Conservation (phyloP, 2,329 filamentous ascomycete species). For the Trichoderma citrinoviride region DNA sequence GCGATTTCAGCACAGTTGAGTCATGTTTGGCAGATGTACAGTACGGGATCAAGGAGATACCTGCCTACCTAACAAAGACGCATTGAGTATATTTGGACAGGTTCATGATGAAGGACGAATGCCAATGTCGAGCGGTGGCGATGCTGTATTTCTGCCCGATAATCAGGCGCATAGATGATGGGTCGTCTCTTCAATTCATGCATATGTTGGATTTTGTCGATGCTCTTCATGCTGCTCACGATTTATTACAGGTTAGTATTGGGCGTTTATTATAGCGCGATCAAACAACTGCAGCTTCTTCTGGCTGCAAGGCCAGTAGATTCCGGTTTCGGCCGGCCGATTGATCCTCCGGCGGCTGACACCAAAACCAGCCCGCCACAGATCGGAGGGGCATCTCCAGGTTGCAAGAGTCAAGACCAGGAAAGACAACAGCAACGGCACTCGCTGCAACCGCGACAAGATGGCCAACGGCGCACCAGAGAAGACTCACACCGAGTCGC, state of each 20-base stretch:
- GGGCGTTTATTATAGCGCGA: background rate
- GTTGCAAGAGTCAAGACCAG: no score
- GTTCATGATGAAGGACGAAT: background rate
- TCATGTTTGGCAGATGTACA: slow-evolving; percentile 26
- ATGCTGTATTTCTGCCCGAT: background rate
- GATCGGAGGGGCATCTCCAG: slow-evolving; percentile 11
- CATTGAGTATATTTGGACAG: background rate
- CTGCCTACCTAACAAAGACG: no score
- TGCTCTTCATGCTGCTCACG: no score
- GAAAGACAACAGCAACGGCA: background rate
- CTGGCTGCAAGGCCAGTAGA: background rate
- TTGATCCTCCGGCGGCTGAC: slow-evolving; percentile 8
- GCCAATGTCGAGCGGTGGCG: background rate
- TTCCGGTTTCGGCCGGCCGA: slow-evolving; percentile 18
- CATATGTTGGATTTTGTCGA: no score
- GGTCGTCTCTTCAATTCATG: background rate
- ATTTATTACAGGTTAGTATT: background rate
- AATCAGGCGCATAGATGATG: background rate
- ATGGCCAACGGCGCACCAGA: slow-evolving; percentile 27
- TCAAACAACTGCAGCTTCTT: background rate
- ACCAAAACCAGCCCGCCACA: slow-evolving; percentile 13
- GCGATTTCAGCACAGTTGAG: slow-evolving; percentile 28
- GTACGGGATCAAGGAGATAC: background rate
- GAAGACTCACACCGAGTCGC: slow-evolving; percentile 29
- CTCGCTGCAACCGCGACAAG: slow-evolving; percentile 13